Percentiles rank a stretch among this genome's conserved stretches.
These are phyloP conservation scores for Theobroma cacao DNA, from an alignment of 345 rosid species.

Conservation along the genomic window DNA sequence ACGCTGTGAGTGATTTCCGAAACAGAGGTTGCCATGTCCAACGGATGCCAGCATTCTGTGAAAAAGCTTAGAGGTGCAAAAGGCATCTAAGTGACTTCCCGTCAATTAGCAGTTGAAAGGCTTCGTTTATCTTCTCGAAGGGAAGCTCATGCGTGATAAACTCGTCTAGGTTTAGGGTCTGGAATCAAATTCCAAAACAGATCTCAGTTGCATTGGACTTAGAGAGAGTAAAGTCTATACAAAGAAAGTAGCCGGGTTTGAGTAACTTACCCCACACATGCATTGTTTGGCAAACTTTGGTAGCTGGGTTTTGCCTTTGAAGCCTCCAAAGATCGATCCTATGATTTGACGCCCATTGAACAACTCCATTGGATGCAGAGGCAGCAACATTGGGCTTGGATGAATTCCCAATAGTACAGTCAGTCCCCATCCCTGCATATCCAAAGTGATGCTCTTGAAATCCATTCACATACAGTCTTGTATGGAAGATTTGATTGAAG, in stretches of 20 bases:
- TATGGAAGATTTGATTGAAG: neutral
- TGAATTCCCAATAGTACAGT: slow-evolving; percentile 7
- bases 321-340: slow-evolving; percentile 13
- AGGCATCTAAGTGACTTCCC: slow-evolving; percentile 14
- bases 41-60: neutral
- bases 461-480: neutral
- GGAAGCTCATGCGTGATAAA: slow-evolving; percentile 11
- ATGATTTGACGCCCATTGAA: slow-evolving; percentile 2
- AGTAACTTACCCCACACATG: slow-evolving; percentile 1
- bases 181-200: neutral
- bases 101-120: slow-evolving; percentile 5
- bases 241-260: neutral
- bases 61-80: neutral
- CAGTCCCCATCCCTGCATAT: slow-evolving; percentile 8
- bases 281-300: neutral
- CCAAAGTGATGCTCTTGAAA: neutral
- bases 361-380: slow-evolving; percentile 15
- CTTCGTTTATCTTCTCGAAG: slow-evolving; percentile 13
- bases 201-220: neutral
- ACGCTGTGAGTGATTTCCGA: neutral
- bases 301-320: slow-evolving; percentile 16
- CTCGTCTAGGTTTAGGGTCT: slow-evolving; percentile 14
- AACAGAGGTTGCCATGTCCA: neutral
- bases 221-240: neutral
- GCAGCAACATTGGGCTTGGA: neutral